A percentile compares a stretch with the other conserved stretches of the same genome.
phyloP scores from a whole-genome alignment of 768 basidiomycete species.

The Leucosporidium scottii region DNA sequence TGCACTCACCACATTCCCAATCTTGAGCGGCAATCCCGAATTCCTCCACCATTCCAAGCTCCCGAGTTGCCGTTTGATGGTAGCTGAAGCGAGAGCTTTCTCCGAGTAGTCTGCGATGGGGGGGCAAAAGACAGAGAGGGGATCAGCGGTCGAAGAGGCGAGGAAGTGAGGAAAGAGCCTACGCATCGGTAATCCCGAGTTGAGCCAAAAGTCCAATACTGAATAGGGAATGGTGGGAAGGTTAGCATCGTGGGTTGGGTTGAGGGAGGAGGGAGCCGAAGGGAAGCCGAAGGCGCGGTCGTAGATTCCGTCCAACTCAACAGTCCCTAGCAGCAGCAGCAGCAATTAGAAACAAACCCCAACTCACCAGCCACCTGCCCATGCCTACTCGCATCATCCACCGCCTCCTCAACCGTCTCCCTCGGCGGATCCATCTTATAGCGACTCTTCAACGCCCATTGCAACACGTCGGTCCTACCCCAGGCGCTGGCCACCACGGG shows the following conservation, averaged over 20 bases:
- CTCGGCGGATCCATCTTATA: slow-evolving; percentile 50
- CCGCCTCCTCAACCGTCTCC: slow-evolving; percentile 54
- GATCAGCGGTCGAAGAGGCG: slow-evolving; percentile 24
- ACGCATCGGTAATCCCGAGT: slow-evolving; percentile 51
- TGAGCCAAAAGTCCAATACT: slow-evolving; percentile 75
- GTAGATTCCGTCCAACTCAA: no score
- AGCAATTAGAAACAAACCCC: no score
- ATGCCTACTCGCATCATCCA: slow-evolving; percentile 70
- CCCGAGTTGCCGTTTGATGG: slow-evolving; percentile 64
- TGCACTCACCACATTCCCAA: slow-evolving; percentile 57
- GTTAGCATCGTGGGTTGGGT: not conserved
- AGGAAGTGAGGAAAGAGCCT: slow-evolving; percentile 43
- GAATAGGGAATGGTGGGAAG: slow-evolving; percentile 29
- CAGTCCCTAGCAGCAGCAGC: no score
- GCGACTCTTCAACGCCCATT: slow-evolving; percentile 70
- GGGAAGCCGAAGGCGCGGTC: no score
- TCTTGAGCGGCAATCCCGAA: slow-evolving; percentile 58
- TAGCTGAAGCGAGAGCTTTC: slow-evolving; percentile 69
- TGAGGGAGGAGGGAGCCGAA: no score
- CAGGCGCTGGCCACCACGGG: slow-evolving; percentile 70
- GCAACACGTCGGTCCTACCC: slow-evolving; percentile 63
- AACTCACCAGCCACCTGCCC: slow-evolving; percentile 56
- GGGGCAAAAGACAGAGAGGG: slow-evolving; percentile 47
- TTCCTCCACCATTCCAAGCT: slow-evolving; percentile 78
- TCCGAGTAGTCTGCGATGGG: slow-evolving; percentile 64